Percentiles rank a stretch among this genome's conserved stretches.
Conservation (phyloP, 805 yeast species). For the Lachancea cidri region DNA sequence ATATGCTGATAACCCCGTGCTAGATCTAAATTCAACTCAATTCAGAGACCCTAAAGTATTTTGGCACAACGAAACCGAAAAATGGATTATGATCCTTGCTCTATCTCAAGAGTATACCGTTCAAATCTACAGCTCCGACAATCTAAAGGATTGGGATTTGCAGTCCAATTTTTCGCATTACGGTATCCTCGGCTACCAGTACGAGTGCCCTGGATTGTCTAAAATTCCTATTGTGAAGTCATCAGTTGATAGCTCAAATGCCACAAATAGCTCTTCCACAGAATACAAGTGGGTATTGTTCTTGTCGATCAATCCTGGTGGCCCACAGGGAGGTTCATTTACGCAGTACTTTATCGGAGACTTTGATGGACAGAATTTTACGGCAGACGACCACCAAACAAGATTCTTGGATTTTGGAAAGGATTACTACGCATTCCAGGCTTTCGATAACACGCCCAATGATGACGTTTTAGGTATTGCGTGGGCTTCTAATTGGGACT, state of each 20-base stretch:
- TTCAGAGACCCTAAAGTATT: slow-evolving; percentile 36
- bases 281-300: slow-evolving; percentile 35
- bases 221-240: slow-evolving; percentile 24
- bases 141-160: slow-evolving; percentile 27
- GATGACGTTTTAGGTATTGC: slow-evolving; percentile 34
- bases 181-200: slow-evolving; percentile 35
- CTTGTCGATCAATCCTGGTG: slow-evolving; percentile 40
- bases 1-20: slow-evolving; percentile 31
- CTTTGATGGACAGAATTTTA: slow-evolving; percentile 37
- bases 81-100: slow-evolving; percentile 32
- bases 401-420: slow-evolving; percentile 34
- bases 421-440: slow-evolving; percentile 39
- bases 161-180: slow-evolving; percentile 25
- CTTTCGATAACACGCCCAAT: slow-evolving; percentile 28
- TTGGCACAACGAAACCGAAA: slow-evolving; percentile 30
- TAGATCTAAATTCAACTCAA: slow-evolving; percentile 28
- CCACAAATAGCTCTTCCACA: slow-evolving; percentile 10
- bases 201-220: slow-evolving; percentile 39
- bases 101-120: slow-evolving; percentile 29
- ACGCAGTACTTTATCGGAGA: slow-evolving; percentile 40
- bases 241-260: slow-evolving; percentile 6
- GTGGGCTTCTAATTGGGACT: slow-evolving; percentile 44
- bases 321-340: slow-evolving; percentile 37
- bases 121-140: slow-evolving; percentile 25
- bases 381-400: slow-evolving; percentile 27